Evolutionary conservation across 2,329 filamentous ascomycete genomes (phyloP), one percentile per base, ranked within the genome.

Genomic region (Sporothrix pseudoabietina): DNA sequence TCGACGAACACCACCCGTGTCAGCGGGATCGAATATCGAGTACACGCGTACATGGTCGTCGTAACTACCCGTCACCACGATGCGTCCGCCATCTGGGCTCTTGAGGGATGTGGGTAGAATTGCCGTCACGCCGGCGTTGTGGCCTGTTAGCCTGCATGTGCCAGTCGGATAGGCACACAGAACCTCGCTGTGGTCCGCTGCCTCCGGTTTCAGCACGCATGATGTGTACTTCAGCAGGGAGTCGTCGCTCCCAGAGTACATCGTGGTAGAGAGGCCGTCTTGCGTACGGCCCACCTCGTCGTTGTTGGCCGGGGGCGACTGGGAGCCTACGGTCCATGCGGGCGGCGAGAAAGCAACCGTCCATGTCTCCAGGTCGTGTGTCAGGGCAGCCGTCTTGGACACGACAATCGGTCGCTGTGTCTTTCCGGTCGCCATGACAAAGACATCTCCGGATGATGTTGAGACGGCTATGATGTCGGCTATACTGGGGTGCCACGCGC

Each of bases 61-160:
- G 79, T 98, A 99, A 79, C 93, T 97, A 4, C 96, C 96, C 0
- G 94, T 98, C 2, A 97, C 78, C 2, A 97, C 81, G 4, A 96
- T 78, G 4, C 85, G 84, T 0, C 85, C 84, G 3, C 83, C 83
- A 9, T 86, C 83, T 9, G 79, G 76, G 5, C 79, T 57, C 1
- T 80, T 78, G 2, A 83, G 26, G 0, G 85, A 79, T 2, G 97
- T 82, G 0, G 94, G 93, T 2, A 98, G 81, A 71, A 98, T 96
- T 1, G 93, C 89, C 0, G 94, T 97, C 0, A 98, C 92, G 12
- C 96, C 95, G 1, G 94, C 94, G n/a, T 85, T 85, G 78, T 97
- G 94, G 2, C 78, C 79, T 14, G 72, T 71, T 6, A 81, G 76
- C 32, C 77, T 78, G 54, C 78, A 66, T 2, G 75, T 70, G 7